Percentiles rank a stretch among this genome's conserved stretches.
These are phyloP conservation scores for Cadophora sp. DNA, from an alignment of 2,329 filamentous ascomycete species.

Conservation along the genomic window DNA sequence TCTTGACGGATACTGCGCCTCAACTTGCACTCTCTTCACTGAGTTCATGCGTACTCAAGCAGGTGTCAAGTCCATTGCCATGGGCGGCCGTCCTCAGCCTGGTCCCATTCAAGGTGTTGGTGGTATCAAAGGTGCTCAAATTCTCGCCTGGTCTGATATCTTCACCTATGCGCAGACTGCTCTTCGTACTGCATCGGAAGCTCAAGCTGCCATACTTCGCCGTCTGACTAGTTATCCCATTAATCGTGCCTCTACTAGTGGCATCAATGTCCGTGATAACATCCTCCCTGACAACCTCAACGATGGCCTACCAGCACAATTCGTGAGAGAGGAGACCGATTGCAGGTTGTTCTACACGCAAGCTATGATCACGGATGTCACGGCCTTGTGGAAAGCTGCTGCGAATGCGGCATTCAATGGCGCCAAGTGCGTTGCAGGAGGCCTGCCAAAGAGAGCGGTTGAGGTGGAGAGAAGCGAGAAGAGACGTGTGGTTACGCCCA, in stretches of 20 bases:
- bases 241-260: constrained; percentile 41
- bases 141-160: constrained; percentile 33
- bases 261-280: constrained; percentile 53
- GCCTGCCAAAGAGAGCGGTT: constrained; percentile 31
- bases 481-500: neutral
- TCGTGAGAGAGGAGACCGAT: constrained; percentile 65
- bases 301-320: constrained; percentile 59
- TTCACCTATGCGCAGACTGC: constrained; percentile 17
- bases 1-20: constrained; percentile 62
- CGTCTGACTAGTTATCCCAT: constrained; percentile 33
- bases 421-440: constrained; percentile 45
- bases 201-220: constrained; percentile 33
- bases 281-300: constrained; percentile 43
- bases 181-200: constrained; percentile 8
- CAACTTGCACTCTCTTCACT: constrained; percentile 64
- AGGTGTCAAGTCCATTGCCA: constrained; percentile 61
- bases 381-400: constrained; percentile 58
- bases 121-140: constrained; percentile 66
- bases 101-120: constrained; percentile 67
- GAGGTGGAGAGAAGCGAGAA: constrained; percentile 8
- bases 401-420: constrained; percentile 51
- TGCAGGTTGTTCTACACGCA: constrained; percentile 66
- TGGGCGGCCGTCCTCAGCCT: constrained; percentile 64
- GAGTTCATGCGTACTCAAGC: constrained; percentile 59
- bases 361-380: constrained; percentile 58